Conservation (phyloP, 129 eudicot genomes). For the Pseudognaphalium luteoalbum region DNA sequence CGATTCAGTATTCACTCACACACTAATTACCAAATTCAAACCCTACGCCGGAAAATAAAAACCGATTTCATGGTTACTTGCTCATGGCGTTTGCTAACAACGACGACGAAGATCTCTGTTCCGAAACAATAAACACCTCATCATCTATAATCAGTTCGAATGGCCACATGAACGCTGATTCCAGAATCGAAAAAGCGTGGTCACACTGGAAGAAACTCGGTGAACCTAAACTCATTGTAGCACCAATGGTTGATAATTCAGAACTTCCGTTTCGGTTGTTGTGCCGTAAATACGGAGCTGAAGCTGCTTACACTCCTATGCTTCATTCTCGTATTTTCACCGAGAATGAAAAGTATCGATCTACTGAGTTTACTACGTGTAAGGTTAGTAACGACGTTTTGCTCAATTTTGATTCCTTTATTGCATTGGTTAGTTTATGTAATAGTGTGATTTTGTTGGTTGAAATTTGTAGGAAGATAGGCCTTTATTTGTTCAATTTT, state of each 20-base stretch:
- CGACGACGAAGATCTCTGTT: slow-evolving; percentile 34
- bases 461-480: slow-evolving; percentile 75
- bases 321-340: slow-evolving; percentile 72
- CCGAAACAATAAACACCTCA: slow-evolving; percentile 3
- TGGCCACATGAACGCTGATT: slow-evolving; percentile 49
- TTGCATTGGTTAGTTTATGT: neutral
- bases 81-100: slow-evolving; percentile 39
- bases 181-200: slow-evolving; percentile 78
- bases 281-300: slow-evolving; percentile 85
- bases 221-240: slow-evolving; percentile 68
- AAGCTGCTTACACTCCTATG: slow-evolving; percentile 95
- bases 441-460: neutral
- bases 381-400: slow-evolving; percentile 44
- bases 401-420: neutral
- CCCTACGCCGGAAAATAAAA: slow-evolving; percentile 5
- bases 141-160: slow-evolving; percentile 33
- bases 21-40: neutral
- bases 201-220: slow-evolving; percentile 92
- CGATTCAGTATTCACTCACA: slow-evolving; percentile 1
- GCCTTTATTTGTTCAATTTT: slow-evolving; percentile 87
- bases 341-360: slow-evolving; percentile 72
- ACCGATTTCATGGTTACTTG: neutral
- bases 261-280: slow-evolving; percentile 88
- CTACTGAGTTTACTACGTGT: slow-evolving; percentile 81
- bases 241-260: slow-evolving; percentile 93